phyloP scores from a whole-genome alignment of 306 rosid genomes.

The Sphenostylis stenocarpa region DNA sequence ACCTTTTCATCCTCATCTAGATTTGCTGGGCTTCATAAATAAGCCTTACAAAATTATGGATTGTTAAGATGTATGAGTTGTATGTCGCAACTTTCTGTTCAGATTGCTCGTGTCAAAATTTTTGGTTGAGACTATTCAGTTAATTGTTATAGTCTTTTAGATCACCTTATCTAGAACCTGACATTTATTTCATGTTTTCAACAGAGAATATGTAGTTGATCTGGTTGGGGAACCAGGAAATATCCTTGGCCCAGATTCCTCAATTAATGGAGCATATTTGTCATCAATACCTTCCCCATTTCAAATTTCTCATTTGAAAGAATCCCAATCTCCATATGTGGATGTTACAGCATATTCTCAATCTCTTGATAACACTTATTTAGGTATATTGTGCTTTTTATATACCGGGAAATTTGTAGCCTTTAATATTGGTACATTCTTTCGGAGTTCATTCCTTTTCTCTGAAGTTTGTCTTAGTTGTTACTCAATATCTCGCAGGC shows the following conservation, averaged over 20 bases:
- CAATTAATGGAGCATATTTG: slow-evolving; percentile 81
- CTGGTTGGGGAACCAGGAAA: slow-evolving; percentile 96
- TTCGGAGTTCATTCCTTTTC: neutral
- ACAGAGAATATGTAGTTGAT: slow-evolving; percentile 98
- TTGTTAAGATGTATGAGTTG: neutral
- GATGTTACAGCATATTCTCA: slow-evolving; percentile 48
- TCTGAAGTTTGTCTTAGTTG: slow-evolving; percentile 30
- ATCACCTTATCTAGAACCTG: slow-evolving; percentile 18
- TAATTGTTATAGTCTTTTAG: slow-evolving; percentile 1
- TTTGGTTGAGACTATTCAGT: neutral
- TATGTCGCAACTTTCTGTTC: slow-evolving; percentile 3
- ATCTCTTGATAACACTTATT: slow-evolving; percentile 29
- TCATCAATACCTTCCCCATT: slow-evolving; percentile 80
- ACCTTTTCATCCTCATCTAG: neutral
- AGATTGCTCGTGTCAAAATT: neutral
- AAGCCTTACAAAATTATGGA: slow-evolving; percentile 31
- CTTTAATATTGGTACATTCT: neutral
- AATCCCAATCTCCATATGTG: slow-evolving; percentile 57
- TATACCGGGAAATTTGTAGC: slow-evolving; percentile 1
- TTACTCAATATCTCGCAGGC: slow-evolving; percentile 48
- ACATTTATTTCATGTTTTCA: slow-evolving; percentile 4
- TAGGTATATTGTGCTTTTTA: slow-evolving; percentile 49
- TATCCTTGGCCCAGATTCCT: slow-evolving; percentile 86
- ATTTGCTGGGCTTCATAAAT: neutral
- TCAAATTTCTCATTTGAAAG: slow-evolving; percentile 74